Evolutionary conservation across 768 basidiomycete species (phyloP).

Genomic region (Pleurotus ostreatus): DNA sequence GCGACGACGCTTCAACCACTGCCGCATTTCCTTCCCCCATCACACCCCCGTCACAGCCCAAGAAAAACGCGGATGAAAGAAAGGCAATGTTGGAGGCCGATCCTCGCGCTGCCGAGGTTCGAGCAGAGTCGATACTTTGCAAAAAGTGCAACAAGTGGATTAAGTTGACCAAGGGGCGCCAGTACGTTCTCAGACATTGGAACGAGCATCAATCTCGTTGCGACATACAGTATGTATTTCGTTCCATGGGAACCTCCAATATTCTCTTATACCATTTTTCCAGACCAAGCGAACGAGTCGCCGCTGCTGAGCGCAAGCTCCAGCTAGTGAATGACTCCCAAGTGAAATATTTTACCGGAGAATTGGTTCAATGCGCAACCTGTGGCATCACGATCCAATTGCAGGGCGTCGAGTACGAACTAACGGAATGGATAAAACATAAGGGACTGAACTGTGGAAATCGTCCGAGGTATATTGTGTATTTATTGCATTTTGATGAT

Average conservation of each 20-base stretch:
- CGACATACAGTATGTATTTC: slow-evolving; percentile 33
- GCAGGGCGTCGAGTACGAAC: slow-evolving; percentile 52
- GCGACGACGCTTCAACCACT: slow-evolving; percentile 18
- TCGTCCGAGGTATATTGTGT: slow-evolving; percentile 31
- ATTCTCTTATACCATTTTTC: background rate
- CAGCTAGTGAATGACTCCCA: slow-evolving; percentile 61
- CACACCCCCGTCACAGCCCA: slow-evolving; percentile 9
- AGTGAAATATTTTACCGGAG: slow-evolving; percentile 43
- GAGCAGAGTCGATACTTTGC: slow-evolving; percentile 52
- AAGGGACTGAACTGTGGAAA: slow-evolving; percentile 28
- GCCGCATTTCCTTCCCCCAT: slow-evolving; percentile 24
- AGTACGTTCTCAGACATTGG: slow-evolving; percentile 53
- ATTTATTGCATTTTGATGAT: background rate
- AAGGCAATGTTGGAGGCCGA: slow-evolving; percentile 52
- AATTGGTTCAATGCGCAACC: slow-evolving; percentile 44
- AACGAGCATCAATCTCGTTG: slow-evolving; percentile 46
- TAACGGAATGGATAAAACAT: slow-evolving; percentile 61
- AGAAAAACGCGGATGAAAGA: slow-evolving; percentile 38
- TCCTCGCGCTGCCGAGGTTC: slow-evolving; percentile 43
- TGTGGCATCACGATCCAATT: slow-evolving; percentile 46
- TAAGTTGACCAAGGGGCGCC: slow-evolving; percentile 34
- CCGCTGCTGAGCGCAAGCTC: slow-evolving; percentile 59
- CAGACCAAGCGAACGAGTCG: slow-evolving; percentile 57
- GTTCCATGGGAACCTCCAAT: slow-evolving; percentile 8
- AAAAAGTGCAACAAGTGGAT: slow-evolving; percentile 64